These are phyloP conservation scores for Vigna unguiculata DNA, from an alignment of 306 rosid genomes.

Conservation along the genomic window DNA sequence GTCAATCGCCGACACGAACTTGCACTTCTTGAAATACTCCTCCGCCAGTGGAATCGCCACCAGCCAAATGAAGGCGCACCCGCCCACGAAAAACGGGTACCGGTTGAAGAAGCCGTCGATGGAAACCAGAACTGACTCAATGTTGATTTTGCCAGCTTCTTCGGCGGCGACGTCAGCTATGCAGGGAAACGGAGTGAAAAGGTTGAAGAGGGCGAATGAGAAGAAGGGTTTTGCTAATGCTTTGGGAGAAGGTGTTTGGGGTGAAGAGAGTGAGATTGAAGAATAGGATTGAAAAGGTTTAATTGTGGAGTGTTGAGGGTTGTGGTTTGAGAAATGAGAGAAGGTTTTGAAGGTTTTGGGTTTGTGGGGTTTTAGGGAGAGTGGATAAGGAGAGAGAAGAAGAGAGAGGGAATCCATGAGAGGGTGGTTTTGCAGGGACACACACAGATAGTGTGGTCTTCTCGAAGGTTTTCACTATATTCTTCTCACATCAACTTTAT, in stretches of 20 bases:
- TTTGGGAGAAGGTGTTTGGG: slow-evolving; percentile 25
- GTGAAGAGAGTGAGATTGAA: slow-evolving; percentile 31
- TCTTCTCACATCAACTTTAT: too few relatives aligned
- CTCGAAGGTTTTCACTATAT: too few relatives aligned
- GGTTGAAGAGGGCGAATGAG: slow-evolving; percentile 48
- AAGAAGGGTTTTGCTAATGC: slow-evolving; percentile 34
- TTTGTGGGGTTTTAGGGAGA: slow-evolving; percentile 55
- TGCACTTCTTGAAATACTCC: slow-evolving; percentile 69
- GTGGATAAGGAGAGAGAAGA: slow-evolving; percentile 69
- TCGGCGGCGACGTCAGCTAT: slow-evolving; percentile 49
- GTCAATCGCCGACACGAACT: slow-evolving; percentile 75
- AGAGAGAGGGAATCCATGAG: slow-evolving; percentile 71
- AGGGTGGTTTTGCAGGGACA: slow-evolving; percentile 9
- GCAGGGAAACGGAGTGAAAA: slow-evolving; percentile 61
- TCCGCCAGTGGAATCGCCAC: slow-evolving; percentile 73
- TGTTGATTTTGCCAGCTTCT: slow-evolving; percentile 63
- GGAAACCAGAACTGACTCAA: slow-evolving; percentile 68
- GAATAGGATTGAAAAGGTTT: slow-evolving; percentile 43
- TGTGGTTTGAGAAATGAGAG: slow-evolving; percentile 47
- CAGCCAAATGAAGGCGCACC: slow-evolving; percentile 79
- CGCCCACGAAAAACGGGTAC: slow-evolving; percentile 87
- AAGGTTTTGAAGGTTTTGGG: slow-evolving; percentile 39
- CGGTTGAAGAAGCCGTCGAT: slow-evolving; percentile 73
- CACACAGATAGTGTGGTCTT: not conserved
- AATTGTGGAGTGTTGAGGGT: slow-evolving; percentile 33